These are phyloP conservation scores for Ophiostoma sp. DNA, from an alignment of 2,329 filamentous ascomycete species.

Conservation along the genomic window DNA sequence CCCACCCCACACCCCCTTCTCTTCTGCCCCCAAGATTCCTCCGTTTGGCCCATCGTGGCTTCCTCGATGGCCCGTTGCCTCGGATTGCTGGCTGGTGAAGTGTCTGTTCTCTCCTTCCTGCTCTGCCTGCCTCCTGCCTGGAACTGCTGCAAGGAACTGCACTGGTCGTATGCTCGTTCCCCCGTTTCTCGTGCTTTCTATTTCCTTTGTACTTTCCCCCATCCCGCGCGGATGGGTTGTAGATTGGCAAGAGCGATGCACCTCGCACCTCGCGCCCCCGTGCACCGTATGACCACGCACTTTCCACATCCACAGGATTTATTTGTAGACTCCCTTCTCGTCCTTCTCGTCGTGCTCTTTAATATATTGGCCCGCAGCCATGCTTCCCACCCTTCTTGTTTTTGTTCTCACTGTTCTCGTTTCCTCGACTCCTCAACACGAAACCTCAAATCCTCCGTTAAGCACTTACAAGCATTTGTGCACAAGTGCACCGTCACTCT, in stretches of 20 bases:
- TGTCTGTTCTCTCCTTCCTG: conserved; percentile 1
- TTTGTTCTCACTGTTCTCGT: not conserved
- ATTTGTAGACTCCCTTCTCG: not conserved
- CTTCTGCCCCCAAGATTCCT: not conserved
- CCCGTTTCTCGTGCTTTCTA: not conserved
- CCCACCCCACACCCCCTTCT: conserved; percentile 4
- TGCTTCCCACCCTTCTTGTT: conserved; percentile 9
- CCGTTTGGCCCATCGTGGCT: not conserved
- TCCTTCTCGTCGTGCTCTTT: conserved; percentile 18
- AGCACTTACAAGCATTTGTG: not conserved
- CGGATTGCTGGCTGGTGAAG: conserved; percentile 10
- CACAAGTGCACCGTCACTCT: conserved; percentile 3
- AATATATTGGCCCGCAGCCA: conserved; percentile 14
- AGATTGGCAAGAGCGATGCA: conserved; percentile 14
- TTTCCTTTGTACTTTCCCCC: not conserved
- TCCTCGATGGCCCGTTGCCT: conserved; percentile 17
- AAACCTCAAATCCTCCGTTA: not conserved
- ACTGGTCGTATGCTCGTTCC: conserved; percentile 6
- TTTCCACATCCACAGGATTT: not conserved
- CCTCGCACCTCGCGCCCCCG: conserved; percentile 4
- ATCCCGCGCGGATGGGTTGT: conserved; percentile 5
- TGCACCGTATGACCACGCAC: conserved; percentile 12
- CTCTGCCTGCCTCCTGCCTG: not conserved
- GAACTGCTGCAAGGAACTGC: conserved; percentile 13
- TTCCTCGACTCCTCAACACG: not conserved